phyloP scores from a whole-genome alignment of 495 filamentous ascomycete genomes.

The Penicillium mononematosum region DNA sequence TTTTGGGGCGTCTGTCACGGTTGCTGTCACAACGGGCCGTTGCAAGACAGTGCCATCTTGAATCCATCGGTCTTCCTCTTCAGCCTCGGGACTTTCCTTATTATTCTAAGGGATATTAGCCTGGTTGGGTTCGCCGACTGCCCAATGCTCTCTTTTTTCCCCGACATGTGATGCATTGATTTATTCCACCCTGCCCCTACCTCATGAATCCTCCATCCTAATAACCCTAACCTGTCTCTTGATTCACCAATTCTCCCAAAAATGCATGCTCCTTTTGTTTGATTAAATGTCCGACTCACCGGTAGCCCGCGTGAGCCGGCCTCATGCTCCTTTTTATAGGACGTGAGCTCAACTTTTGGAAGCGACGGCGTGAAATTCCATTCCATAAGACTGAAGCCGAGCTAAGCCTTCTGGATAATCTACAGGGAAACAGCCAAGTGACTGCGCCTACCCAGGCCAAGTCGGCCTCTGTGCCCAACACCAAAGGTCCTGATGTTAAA shows the following conservation, averaged over 20 bases:
- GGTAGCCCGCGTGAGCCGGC: conserved; percentile 15
- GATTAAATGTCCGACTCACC: conserved; percentile 6
- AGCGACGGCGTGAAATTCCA: conserved; percentile 9
- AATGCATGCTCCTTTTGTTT: conserved; percentile 17
- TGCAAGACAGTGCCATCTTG: background rate
- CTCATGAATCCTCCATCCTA: conserved; percentile 1
- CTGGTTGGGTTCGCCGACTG: conserved; percentile 7
- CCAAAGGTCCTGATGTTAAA: conserved; percentile 55
- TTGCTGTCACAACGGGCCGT: conserved; percentile 3
- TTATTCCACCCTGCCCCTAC: background rate
- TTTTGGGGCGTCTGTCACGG: conserved; percentile 1
- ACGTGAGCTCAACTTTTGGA: conserved; percentile 10
- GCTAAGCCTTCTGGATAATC: conserved; percentile 38
- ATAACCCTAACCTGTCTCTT: background rate
- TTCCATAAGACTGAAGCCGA: conserved; percentile 29
- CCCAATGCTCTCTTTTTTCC: background rate
- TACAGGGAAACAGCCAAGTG: conserved; percentile 38
- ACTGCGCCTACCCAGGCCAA: conserved; percentile 28
- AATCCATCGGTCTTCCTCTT: background rate
- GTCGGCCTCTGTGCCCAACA: conserved; percentile 28
- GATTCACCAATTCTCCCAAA: background rate
- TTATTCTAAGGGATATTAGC: background rate
- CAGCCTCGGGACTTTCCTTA: conserved; percentile 3
- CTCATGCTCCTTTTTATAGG: conserved; percentile 8
- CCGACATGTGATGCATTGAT: conserved; percentile 13